phyloP scores from a whole-genome alignment of 768 basidiomycete genomes.

The Hericium rajendrae region DNA sequence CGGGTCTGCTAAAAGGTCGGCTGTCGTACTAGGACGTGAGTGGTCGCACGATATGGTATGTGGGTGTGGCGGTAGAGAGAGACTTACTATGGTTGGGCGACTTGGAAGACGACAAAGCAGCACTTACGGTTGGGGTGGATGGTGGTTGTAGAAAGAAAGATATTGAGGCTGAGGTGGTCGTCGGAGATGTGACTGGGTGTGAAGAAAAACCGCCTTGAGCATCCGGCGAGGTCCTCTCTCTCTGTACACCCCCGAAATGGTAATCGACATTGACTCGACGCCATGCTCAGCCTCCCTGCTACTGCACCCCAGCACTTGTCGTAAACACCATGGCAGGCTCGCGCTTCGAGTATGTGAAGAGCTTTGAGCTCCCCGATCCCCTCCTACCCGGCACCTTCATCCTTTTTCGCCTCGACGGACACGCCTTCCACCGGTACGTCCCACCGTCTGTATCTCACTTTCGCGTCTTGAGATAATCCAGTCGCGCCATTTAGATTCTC shows the following conservation, averaged over 20 bases:
- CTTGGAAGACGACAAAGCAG: background rate
- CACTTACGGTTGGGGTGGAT: background rate
- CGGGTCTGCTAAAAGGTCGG: conserved; percentile 3
- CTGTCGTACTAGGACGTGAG: conserved; percentile 10
- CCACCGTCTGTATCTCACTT: background rate
- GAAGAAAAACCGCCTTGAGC: background rate
- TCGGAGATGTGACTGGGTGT: background rate
- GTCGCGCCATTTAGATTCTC: conserved; percentile 52
- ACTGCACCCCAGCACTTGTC: background rate
- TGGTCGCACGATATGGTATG: background rate
- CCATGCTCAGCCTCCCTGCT: no score
- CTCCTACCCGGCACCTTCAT: conserved; percentile 79
- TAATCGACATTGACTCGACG: background rate
- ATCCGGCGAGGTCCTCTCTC: background rate
- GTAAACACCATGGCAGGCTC: conserved; percentile 75
- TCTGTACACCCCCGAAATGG: background rate
- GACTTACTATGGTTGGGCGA: background rate
- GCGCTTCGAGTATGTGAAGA: conserved; percentile 84
- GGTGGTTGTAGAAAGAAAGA: background rate
- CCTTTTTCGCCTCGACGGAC: conserved; percentile 84
- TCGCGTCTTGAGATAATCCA: background rate
- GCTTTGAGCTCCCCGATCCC: conserved; percentile 82
- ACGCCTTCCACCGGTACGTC: conserved; percentile 81
- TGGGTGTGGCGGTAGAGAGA: background rate
- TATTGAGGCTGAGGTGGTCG: background rate